Evolutionary conservation across 23 red algal genomes (phyloP), one percentile per base, ranked within the genome.

Genomic region (Gracilariopsis chorda): DNA sequence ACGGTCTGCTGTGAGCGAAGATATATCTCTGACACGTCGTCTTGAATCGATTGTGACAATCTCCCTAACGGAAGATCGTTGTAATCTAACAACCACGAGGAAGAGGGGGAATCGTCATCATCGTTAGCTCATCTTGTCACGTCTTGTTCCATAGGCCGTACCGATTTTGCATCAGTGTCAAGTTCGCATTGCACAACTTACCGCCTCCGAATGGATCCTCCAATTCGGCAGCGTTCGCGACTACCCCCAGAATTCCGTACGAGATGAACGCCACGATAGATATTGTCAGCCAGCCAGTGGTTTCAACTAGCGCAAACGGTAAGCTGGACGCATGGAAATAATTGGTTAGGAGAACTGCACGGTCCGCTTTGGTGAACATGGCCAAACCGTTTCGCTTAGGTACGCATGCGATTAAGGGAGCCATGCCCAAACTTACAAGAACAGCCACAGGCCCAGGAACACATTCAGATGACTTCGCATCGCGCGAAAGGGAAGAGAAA

Each of bases 181-280:
- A 55, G n/a, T 55, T 14, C 14, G 49, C 14, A 14, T 0, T 57
- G 48, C 2, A 21, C 0, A 13, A 78, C 85, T 29, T 89, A 89
- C 85, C 85, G n/a, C 61, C 45, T 77, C 88, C 88, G 58, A 91
- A 91, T 51, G 88, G 88, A 46, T 91, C 58, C 39, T 80, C 88
- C 36, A 91, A 46, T 58, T 91, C 88, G 39, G 75, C 88, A 20
- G 88, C 88, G 45, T 80, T 82, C 24, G 56, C 25, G 19, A 82
- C 75, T 58, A 91, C 77, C 20, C 88, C 88, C 21, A 91, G 39
- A 43, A 91, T 69, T 10, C 88, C 88, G 58, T 91, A 91, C 5
- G 88, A 65, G 44, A 91, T 82, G 45, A 91, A 91, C 3, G 75
- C 37, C 1, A 81, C 61, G 47, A 80, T 82, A 23, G 55, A 35